A percentile compares a stretch with the other conserved stretches of the same genome.
These are phyloP conservation scores for Cutaneotrichosporon sp. DNA, from an alignment of 1,284 basidiomycete species.

Conservation along the genomic window DNA sequence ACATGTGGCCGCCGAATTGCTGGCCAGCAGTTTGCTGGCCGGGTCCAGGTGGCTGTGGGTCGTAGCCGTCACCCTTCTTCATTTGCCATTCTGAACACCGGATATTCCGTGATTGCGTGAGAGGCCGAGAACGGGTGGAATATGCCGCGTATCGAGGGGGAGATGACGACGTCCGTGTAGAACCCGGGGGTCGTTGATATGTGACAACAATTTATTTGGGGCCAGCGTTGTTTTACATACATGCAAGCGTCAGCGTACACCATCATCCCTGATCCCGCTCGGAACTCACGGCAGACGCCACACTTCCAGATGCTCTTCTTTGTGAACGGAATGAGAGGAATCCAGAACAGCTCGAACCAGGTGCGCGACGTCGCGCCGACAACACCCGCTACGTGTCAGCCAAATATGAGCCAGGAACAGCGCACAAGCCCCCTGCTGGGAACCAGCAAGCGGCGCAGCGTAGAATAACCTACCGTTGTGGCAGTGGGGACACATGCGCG, in stretches of 20 bases:
- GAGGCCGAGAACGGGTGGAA: neutral
- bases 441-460: neutral
- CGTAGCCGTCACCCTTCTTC: conserved; percentile 29
- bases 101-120: neutral
- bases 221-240: neutral
- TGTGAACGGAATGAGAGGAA: conserved; percentile 47
- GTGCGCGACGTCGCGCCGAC: conserved; percentile 36
- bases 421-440: neutral
- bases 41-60: conserved; percentile 20
- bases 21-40: conserved; percentile 4
- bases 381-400: conserved; percentile 25
- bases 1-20: conserved; percentile 27
- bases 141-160: neutral
- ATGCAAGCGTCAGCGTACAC: neutral
- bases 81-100: conserved; percentile 22
- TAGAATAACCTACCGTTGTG: conserved; percentile 39
- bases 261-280: neutral
- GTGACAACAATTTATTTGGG: neutral
- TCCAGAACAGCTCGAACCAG: conserved; percentile 51
- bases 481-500: conserved; percentile 45
- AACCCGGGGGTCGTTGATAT: neutral
- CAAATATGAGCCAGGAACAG: neutral
- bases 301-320: conserved; percentile 47
- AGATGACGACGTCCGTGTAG: neutral
- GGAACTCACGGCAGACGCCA: conserved; percentile 44